phyloP scores from a whole-genome alignment of 202 grass and related monocot species.

The Hordeum pubiflorum region DNA sequence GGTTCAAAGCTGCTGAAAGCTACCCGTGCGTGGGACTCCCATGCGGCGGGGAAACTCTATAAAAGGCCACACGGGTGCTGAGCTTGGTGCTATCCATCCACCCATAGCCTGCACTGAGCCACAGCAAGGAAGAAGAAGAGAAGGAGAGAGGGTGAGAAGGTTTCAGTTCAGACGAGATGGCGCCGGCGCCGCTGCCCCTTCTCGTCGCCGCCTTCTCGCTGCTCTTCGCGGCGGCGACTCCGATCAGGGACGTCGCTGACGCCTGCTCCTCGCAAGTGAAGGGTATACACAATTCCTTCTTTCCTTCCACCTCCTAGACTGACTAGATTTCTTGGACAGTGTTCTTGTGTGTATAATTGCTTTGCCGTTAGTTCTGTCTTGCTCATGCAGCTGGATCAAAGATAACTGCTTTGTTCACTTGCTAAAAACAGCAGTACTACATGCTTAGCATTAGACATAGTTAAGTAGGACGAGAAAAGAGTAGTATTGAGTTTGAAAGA shows the following conservation, averaged over 20 bases:
- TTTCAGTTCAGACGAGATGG: slow-evolving; percentile 31
- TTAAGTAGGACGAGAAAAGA: background rate
- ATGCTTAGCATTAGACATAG: background rate
- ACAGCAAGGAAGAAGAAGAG: background rate
- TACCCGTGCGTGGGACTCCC: slow-evolving; percentile 19
- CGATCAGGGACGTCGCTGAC: slow-evolving; percentile 39
- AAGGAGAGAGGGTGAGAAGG: background rate
- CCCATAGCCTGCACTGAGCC: background rate
- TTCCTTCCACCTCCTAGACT: background rate
- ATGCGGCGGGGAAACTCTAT: slow-evolving; percentile 23
- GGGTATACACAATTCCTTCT: slow-evolving; percentile 8
- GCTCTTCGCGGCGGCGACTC: slow-evolving; percentile 39
- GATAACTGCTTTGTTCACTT: background rate
- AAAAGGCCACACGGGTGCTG: slow-evolving; percentile 10
- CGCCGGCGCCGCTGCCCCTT: background rate
- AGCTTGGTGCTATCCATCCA: background rate
- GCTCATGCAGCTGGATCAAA: background rate
- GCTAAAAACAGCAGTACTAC: background rate
- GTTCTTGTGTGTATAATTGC: background rate
- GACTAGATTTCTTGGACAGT: background rate
- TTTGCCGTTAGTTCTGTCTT: background rate
- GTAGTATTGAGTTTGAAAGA: background rate
- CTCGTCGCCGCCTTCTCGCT: slow-evolving; percentile 41
- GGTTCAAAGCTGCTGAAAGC: slow-evolving; percentile 22
- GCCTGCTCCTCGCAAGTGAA: slow-evolving; percentile 42